Evolutionary conservation across 1,284 basidiomycete genomes (phyloP), one percentile per base, ranked within the genome.

Genomic region (Ustilago hordei): DNA sequence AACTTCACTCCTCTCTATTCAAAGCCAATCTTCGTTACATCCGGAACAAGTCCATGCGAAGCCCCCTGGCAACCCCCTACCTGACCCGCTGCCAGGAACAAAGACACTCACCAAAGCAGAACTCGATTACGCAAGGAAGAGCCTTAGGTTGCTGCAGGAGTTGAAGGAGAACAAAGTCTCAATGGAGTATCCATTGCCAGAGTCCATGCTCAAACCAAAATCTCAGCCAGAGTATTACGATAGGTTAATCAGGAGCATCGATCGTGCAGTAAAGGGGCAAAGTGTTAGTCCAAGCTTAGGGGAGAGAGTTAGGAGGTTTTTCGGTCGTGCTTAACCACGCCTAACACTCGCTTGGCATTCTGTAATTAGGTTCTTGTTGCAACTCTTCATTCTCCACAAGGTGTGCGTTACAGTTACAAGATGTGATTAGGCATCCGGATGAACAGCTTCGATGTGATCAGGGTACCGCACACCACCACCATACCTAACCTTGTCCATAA

Each of bases 221-320:
- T 71, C 65, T 19, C 57, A 74, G 32, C 81, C 83, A 13, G 55
- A 72, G 32, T 83, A 84, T 66, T 84, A 84, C 56, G 57, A 74
- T 0, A 68, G 76, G n/a, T 66, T 84, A 43, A 61, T 77, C 12
- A 63, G 58, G 19, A 69, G 63, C 12, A 73, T 84, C 50, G 75
- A 72, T 17, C 48, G 66, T 3, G 78, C 82, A 3, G 69, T 68
- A 0, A 50, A 71, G 36, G 83, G 83, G 1, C 69, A 84, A 47
- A 68, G 64, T 13, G 56, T 81, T 4, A 48, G 50, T 2, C 69
- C 70, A 9, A 55, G 60, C 5, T 68, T 64, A 8, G 38, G 48
- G 3, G 73, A 84, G 48, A 66, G 77, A 38, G 28, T 84, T 8
- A 75, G 60, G 38, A 64, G 64, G 60, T 84, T 84, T 65, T 83